Evolutionary conservation across 192 early-diverging fungal species (phyloP), one percentile per base, ranked within the genome.

Genomic region (Backusella circina): DNA sequence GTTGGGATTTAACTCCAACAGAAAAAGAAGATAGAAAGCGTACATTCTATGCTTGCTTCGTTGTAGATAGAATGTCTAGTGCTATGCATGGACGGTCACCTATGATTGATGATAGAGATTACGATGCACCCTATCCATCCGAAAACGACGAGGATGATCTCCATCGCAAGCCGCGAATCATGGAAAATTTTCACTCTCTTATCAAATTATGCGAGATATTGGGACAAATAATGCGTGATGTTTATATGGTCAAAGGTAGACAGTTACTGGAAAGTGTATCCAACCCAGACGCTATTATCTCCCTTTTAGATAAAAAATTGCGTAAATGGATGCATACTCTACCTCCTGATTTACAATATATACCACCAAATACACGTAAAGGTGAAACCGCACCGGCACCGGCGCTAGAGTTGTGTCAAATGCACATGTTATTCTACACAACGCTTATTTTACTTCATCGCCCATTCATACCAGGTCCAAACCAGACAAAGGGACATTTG

Each of bases 1-100:
- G 83, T 31, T 90, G 89, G 88, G 79, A 84, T 61, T n/a, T 88
- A 28, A 77, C 83, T 41, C 81, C 73, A 13, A 73, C 84, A 5
- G 91, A 93, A 61, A 80, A 81, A 9, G 90, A 93, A 77, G 82
- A 89, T 33, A 79, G 93, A 36, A 90, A 89, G 72, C 85, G 92
- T 41, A 84, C 88, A 1, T 95, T 91, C 87, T 95, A 92, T 91
- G 79, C 88, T 28, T 90, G 90, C 76, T 93, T 90, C 70, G 78
- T 93, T 0, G 75, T 89, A 70, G 93, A 95, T 74, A 83, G 91
- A 54, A 86, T 91, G 79, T 81, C 85, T 28, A 88, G 90, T 66
- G 88, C 90, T 12, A 87, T 84, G 51, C 86, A 91, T 39, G 93
- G 93, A 16, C 85, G 92, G 65, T 78, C 85, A n/a, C 70, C 84